A percentile compares a stretch with the other conserved stretches of the same genome.
phyloP scores from a whole-genome alignment of 2,329 filamentous ascomycete genomes.

The Penicillium sp. region DNA sequence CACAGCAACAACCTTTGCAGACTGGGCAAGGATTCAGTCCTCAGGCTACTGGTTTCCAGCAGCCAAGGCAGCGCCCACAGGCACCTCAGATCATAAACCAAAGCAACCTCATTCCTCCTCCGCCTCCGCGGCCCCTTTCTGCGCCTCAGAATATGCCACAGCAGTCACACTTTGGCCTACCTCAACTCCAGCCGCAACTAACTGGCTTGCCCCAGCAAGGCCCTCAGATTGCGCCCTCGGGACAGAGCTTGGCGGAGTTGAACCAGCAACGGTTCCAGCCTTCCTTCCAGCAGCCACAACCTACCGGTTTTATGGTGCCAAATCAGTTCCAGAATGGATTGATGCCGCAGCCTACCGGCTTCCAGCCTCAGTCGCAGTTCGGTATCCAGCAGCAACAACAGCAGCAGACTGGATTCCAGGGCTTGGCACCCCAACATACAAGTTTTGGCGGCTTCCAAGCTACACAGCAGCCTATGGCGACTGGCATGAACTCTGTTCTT shows the following conservation, averaged over 20 bases:
- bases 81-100: slow-evolving; percentile 67
- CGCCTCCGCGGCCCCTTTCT: slow-evolving; percentile 80
- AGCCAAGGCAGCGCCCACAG: slow-evolving; percentile 70
- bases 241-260: slow-evolving; percentile 78
- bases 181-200: slow-evolving; percentile 80
- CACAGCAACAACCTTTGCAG: slow-evolving; percentile 31
- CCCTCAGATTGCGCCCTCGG: slow-evolving; percentile 68
- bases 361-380: slow-evolving; percentile 52
- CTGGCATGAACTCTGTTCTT: slow-evolving; percentile 58
- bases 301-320: slow-evolving; percentile 62
- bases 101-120: slow-evolving; percentile 73
- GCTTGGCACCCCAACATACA: slow-evolving; percentile 58
- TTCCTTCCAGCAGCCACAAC: slow-evolving; percentile 64
- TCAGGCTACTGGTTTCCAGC: slow-evolving; percentile 46
- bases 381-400: slow-evolving; percentile 38
- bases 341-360: slow-evolving; percentile 54
- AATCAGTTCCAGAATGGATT: slow-evolving; percentile 48
- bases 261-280: slow-evolving; percentile 68
- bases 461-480: slow-evolving; percentile 55
- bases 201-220: slow-evolving; percentile 69
- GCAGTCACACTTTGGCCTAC: slow-evolving; percentile 71
- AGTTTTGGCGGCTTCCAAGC: slow-evolving; percentile 55
- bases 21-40: slow-evolving; percentile 33
- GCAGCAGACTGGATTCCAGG: slow-evolving; percentile 52
- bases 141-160: slow-evolving; percentile 80